Evolutionary conservation across 2,329 filamentous ascomycete genomes (phyloP), one percentile per base, ranked within the genome.

Genomic region (Trichophyton simii): DNA sequence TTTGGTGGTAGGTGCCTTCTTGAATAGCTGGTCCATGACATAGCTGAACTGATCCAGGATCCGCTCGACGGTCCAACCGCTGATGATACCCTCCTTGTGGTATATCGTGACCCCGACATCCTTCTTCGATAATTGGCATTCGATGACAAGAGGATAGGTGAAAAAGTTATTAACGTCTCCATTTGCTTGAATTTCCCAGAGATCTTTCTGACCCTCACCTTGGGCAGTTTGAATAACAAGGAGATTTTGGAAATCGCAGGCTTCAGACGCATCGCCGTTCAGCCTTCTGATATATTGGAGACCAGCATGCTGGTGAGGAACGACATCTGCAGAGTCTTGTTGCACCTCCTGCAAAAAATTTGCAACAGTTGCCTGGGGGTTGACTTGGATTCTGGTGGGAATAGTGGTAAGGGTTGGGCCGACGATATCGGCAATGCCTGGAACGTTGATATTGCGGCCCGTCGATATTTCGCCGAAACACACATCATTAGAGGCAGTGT

Each of bases 41-140:
- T 68, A 68, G 9, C 64, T 64, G 11, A 87, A 75, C 63, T 86
- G 82, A 1, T 72, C 70, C 9, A 86, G 71, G 4, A 83, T 78
- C 36, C 76, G 75, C 66, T 84, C 73, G 72, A 85, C 82, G 18
- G 79, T 76, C 25, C 73, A 71, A 36, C 73, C 75, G 18, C 75
- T 74, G 18, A 87, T 79, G 0, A 80, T 78, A n/a, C 80, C 79
- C 22, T 83, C 83, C 67, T 87, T 84, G 66, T 86, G 86, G 66
- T 84, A 85, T 0, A 83, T 83, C 74, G 83, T 84, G 61, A 84
- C 75, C 15, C 80, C 71, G 67, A 87, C 82, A 0, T 77, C 75
- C 1, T 79, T 75, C 41, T 82, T 79, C 0, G 65, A 68, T 4
- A 86, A 72, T 3, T 81, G 83, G 69, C 84, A 87, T 48, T 86